Conservation (phyloP, 768 basidiomycete genomes). For the Mycena vitilis region DNA sequence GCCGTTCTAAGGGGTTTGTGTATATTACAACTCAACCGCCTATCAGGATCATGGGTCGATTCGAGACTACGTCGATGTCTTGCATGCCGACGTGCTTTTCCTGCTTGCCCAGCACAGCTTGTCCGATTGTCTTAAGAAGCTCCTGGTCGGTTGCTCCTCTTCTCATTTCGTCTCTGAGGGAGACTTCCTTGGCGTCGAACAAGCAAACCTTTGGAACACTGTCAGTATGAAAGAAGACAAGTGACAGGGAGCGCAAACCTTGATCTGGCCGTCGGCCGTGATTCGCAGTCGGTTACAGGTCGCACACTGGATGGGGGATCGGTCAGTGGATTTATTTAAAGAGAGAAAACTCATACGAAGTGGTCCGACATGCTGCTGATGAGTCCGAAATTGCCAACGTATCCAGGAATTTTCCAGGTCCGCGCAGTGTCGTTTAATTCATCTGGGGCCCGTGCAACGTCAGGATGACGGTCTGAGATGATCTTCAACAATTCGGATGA, state of each 20-base stretch:
- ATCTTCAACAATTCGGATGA: constrained; percentile 70
- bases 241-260: constrained; percentile 55
- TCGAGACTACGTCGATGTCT: constrained; percentile 77
- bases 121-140: constrained; percentile 68
- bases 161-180: constrained; percentile 81
- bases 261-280: constrained; percentile 93
- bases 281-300: constrained; percentile 87
- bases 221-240: constrained; percentile 11
- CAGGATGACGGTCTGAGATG: constrained; percentile 62
- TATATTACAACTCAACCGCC: constrained; percentile 79
- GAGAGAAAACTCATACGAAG: constrained; percentile 52
- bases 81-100: constrained; percentile 90
- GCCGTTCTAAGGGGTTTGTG: constrained; percentile 9
- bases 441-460: constrained; percentile 68
- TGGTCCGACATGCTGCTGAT: constrained; percentile 96
- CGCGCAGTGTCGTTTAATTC: constrained; percentile 85
- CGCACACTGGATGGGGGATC: constrained; percentile 56
- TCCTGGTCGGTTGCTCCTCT: constrained; percentile 71
- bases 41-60: constrained; percentile 92
- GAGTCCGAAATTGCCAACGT: constrained; percentile 81
- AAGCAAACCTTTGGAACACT: constrained; percentile 72
- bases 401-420: constrained; percentile 79
- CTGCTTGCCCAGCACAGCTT: constrained; percentile 77
- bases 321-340: background rate
- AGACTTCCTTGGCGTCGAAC: constrained; percentile 87